Evolutionary conservation across 2,329 filamentous ascomycete species (phyloP), one percentile per base, ranked within the genome.

Genomic region (Fusarium brevicatenulatum): DNA sequence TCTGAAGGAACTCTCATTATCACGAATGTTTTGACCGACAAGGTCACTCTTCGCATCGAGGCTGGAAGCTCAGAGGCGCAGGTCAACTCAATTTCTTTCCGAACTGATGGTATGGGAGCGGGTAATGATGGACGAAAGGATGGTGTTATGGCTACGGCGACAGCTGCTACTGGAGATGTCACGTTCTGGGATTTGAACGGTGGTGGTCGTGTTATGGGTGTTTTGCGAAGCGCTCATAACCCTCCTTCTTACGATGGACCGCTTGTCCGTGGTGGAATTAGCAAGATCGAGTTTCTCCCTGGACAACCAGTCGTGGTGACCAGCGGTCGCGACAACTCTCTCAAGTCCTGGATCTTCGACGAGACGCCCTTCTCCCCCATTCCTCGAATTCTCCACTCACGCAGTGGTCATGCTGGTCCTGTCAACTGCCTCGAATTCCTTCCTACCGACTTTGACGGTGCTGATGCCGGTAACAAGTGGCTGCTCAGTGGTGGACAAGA

Each of bases 261-360:
- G 4, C 81, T 84, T n/a, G 87, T 93, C 23, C 87, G 90, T 19
- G 93, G 93, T 34, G 95, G 95, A 8, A 89, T 98, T 52, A 97
- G 91, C 84, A 95, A 93, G 79, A 85, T 97, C 25, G 94, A 98
- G 77, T 99, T 99, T 77, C 86, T 99, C 16, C 85, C 91, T 21
- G 95, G 95, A 1, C 97, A 99, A 80, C 93, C 94, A 9, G 92
- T 98, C 6, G 89, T 99, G 46, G 86, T 98, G 34, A 97, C 95
- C 15, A 96, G 94, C 72, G 97, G 96, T 9, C 87, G 93, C 53
- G 96, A 99, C 81, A 99, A 99, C 82, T 94, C 95, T 15, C 85
- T 99, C 66, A 97, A 95, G 80, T 95, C 95, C 9, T 98, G 95
- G 95, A 96, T 98, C 69, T 97, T 98, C 76, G 95, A 98, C 78